phyloP scores from a whole-genome alignment of 495 filamentous ascomycete species.

The Evernia prunastri region DNA sequence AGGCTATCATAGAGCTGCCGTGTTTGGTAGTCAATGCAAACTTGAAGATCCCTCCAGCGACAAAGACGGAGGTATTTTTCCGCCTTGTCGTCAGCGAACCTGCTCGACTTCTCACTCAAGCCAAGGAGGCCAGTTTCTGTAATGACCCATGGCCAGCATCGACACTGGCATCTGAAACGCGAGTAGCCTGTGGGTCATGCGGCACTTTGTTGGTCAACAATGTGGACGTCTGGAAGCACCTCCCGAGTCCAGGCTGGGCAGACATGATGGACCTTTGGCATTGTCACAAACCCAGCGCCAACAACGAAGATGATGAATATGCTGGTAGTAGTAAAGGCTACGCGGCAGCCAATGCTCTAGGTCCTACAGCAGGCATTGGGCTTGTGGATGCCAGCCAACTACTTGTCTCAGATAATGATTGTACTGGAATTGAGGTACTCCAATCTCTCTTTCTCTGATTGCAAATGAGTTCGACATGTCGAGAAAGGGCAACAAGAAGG shows the following conservation, averaged over 20 bases:
- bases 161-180: constrained; percentile 47
- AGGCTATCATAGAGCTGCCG: constrained; percentile 59
- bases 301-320: constrained; percentile 35
- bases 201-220: constrained; percentile 29
- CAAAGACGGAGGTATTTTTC: constrained; percentile 53
- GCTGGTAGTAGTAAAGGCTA: constrained; percentile 56
- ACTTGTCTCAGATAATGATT: constrained; percentile 59
- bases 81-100: constrained; percentile 57
- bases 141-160: constrained; percentile 67
- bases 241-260: constrained; percentile 95
- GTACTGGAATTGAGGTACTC: constrained; percentile 53
- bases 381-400: constrained; percentile 78
- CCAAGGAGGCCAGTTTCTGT: constrained; percentile 27
- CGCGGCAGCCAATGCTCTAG: constrained; percentile 62
- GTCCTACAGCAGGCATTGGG: constrained; percentile 55
- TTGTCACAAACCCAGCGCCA: constrained; percentile 78
- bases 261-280: constrained; percentile 99
- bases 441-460: neutral
- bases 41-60: constrained; percentile 32
- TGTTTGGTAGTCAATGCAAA: constrained; percentile 42
- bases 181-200: constrained; percentile 63
- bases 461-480: neutral
- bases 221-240: constrained; percentile 71
- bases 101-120: constrained; percentile 27
- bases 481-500: constrained; percentile 77